Percentiles rank a stretch among this genome's conserved stretches.
Conservation (phyloP, 305 asterid genomes). For the Fraxinus angustifolia region DNA sequence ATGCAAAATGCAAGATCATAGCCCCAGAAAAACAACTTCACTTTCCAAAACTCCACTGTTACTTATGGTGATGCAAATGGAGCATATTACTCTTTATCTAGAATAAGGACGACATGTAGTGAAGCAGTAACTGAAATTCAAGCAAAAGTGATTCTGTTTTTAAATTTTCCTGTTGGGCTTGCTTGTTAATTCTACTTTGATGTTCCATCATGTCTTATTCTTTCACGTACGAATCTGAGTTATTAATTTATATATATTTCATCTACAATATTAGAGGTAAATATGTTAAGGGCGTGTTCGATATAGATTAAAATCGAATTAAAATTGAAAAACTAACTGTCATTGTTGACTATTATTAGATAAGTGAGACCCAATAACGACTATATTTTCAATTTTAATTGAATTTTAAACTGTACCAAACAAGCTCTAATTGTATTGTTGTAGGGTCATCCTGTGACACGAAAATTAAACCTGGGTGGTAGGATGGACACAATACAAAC, state of each 20-base stretch:
- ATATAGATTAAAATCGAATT: too few species aligned
- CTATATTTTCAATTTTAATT: too few species aligned
- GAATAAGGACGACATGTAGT: slow-evolving; percentile 60
- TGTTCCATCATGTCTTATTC: not conserved
- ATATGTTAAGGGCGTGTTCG: not conserved
- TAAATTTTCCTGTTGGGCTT: not conserved
- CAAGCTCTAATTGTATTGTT: not conserved
- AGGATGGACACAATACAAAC: slow-evolving; percentile 80
- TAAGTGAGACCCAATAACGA: too few species aligned
- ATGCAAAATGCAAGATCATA: slow-evolving; percentile 31
- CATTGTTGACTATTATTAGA: too few species aligned
- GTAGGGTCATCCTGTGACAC: slow-evolving; percentile 74
- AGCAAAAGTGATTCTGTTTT: slow-evolving; percentile 6
- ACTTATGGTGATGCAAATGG: slow-evolving; percentile 82
- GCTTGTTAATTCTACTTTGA: not conserved
- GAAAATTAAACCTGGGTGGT: slow-evolving; percentile 75
- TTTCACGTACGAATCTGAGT: not conserved
- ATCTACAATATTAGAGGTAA: slow-evolving; percentile 8
- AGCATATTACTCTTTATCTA: slow-evolving; percentile 64
- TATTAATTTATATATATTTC: slow-evolving; percentile 18
- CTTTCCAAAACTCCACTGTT: slow-evolving; percentile 72
- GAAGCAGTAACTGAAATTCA: slow-evolving; percentile 63
- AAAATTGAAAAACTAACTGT: too few species aligned
- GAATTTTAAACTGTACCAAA: too few species aligned
- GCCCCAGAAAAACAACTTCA: slow-evolving; percentile 48